Conservation (phyloP, 768 basidiomycete genomes). For the Boletellus emodensis region DNA sequence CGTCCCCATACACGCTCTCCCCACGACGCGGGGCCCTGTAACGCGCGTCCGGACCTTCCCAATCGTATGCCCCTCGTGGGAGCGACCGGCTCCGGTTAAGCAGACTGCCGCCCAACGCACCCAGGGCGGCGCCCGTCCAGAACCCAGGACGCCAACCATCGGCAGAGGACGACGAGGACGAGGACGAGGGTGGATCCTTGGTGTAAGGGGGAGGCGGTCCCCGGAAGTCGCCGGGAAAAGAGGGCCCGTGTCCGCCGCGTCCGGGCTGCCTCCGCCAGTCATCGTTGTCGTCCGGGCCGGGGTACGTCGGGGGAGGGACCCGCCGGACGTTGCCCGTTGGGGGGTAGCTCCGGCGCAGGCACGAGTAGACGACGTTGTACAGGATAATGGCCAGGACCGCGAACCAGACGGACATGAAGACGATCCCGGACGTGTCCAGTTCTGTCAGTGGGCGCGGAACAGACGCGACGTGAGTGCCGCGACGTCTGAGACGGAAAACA, state of each 20-base stretch:
- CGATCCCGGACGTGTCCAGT: constrained; percentile 42
- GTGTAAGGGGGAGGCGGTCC: constrained; percentile 60
- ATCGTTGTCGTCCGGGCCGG: constrained; percentile 16
- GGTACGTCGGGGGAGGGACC: constrained; percentile 29
- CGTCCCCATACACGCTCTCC: constrained; percentile 21
- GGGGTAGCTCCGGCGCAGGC: constrained; percentile 35
- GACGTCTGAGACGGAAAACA: background rate
- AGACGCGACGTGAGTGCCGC: too few relatives aligned
- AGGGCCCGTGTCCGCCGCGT: constrained; percentile 37
- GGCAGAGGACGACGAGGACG: constrained; percentile 5
- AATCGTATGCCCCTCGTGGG: constrained; percentile 43
- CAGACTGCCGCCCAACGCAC: constrained; percentile 61
- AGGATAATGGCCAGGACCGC: constrained; percentile 47
- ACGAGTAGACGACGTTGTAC: constrained; percentile 59
- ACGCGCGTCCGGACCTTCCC: constrained; percentile 48
- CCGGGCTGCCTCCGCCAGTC: constrained; percentile 17
- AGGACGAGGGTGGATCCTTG: constrained; percentile 21
- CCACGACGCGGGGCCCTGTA: constrained; percentile 26
- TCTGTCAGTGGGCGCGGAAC: constrained; percentile 28
- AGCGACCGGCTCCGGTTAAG: constrained; percentile 39
- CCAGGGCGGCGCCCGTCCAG: constrained; percentile 78
- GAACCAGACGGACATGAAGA: constrained; percentile 59
- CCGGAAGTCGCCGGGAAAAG: constrained; percentile 48
- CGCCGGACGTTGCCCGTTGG: constrained; percentile 30
- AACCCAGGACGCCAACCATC: constrained; percentile 67